phyloP scores from a whole-genome alignment of 805 yeast genomes.

The Wickerhamiella brachini region DNA sequence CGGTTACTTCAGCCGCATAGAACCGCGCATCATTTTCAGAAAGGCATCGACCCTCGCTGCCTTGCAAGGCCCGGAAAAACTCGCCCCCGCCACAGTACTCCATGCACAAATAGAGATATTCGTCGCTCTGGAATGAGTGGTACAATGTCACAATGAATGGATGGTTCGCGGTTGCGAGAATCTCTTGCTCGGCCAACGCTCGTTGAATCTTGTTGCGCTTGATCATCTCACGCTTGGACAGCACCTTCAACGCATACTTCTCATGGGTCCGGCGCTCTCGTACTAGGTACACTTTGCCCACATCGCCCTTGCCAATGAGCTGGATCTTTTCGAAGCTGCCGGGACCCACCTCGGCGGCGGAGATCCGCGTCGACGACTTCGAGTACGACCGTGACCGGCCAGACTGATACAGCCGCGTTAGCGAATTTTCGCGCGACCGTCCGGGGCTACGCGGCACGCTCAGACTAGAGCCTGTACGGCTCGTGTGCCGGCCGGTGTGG shows the following conservation, averaged over 20 bases:
- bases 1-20: constrained; percentile 93
- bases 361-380: constrained; percentile 56
- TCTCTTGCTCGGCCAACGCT: constrained; percentile 93
- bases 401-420: neutral
- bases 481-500: neutral
- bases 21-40: constrained; percentile 81
- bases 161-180: constrained; percentile 85
- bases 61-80: constrained; percentile 89
- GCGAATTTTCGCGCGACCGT: neutral
- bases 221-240: constrained; percentile 86
- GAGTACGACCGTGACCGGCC: constrained; percentile 45
- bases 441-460: neutral
- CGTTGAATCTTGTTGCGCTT: constrained; percentile 88
- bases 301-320: constrained; percentile 93
- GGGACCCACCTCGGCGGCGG: constrained; percentile 72
- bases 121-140: constrained; percentile 93
- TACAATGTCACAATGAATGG: constrained; percentile 94
- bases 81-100: constrained; percentile 99
- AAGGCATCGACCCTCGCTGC: constrained; percentile 73
- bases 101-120: constrained; percentile 85
- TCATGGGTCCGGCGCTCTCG: constrained; percentile 62
- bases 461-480: neutral
- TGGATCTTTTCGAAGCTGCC: constrained; percentile 78
- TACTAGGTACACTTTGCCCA: constrained; percentile 90
- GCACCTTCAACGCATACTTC: constrained; percentile 83